Percentiles rank a stretch among this genome's conserved stretches.
phyloP scores from a whole-genome alignment of 306 rosid genomes.

The Quercus engelmannii region DNA sequence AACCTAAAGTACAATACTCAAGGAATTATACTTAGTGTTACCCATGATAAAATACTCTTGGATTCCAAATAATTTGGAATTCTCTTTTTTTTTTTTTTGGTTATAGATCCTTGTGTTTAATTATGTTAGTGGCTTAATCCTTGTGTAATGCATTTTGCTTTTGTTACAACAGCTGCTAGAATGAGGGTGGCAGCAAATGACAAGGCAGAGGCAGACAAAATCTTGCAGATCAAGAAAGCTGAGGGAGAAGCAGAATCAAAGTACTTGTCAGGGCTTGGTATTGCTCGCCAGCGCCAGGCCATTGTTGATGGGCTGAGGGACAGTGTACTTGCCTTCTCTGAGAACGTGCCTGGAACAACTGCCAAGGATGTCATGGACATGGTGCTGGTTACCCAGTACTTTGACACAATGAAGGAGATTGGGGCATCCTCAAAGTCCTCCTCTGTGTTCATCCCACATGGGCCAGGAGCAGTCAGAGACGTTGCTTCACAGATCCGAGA shows the following conservation, averaged over 20 bases:
- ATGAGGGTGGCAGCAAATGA: conserved; percentile 64
- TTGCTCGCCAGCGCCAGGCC: conserved; percentile 77
- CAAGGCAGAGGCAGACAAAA: conserved; percentile 75
- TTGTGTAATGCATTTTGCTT: background rate
- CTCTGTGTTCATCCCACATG: conserved; percentile 72
- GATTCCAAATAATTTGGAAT: background rate
- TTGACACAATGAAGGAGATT: conserved; percentile 76
- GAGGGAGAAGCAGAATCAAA: conserved; percentile 80
- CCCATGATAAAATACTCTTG: background rate
- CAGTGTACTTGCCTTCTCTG: conserved; percentile 65
- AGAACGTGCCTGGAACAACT: conserved; percentile 60
- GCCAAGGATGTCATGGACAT: conserved; percentile 76
- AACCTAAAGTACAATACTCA: too few species aligned
- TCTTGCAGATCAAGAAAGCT: conserved; percentile 66
- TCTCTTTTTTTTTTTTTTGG: too few species aligned
- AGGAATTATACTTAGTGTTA: too few species aligned
- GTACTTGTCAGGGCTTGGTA: conserved; percentile 68
- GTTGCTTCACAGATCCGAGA: conserved; percentile 61
- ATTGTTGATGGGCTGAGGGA: conserved; percentile 74
- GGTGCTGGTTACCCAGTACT: conserved; percentile 77
- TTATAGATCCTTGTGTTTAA: background rate
- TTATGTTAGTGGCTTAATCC: background rate
- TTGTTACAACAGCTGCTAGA: conserved; percentile 52
- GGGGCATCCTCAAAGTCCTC: conserved; percentile 75
- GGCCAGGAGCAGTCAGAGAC: conserved; percentile 74